Evolutionary conservation across 768 basidiomycete genomes (phyloP).

Genomic region (Lactifluus pinguis): DNA sequence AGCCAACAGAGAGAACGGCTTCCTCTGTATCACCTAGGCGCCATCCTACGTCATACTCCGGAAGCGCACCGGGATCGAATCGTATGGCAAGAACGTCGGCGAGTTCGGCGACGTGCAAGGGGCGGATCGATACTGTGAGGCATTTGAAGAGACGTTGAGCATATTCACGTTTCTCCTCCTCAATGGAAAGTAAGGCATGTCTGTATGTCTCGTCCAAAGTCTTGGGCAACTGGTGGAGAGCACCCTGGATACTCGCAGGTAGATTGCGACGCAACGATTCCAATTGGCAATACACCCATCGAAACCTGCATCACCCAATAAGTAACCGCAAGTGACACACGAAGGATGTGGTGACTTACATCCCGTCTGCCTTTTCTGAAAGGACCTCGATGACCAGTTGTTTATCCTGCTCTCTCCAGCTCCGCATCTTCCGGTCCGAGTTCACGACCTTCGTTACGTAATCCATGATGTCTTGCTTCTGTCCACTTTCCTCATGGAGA

Average conservation of each 20-base stretch:
- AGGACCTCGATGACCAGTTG: neutral
- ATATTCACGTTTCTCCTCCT: neutral
- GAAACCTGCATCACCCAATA: neutral
- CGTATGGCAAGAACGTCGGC: neutral
- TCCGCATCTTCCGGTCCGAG: neutral
- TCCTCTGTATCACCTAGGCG: neutral
- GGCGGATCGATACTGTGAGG: neutral
- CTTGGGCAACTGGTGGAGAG: neutral
- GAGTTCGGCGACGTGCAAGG: neutral
- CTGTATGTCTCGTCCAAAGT: neutral
- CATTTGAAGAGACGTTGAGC: neutral
- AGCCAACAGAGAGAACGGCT: slow-evolving; percentile 1
- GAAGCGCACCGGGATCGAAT: neutral
- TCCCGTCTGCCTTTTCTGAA: neutral
- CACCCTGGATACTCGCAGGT: neutral
- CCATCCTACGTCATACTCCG: neutral
- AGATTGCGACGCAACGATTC: neutral
- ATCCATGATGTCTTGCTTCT: neutral
- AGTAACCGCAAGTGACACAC: too few relatives aligned
- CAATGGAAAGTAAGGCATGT: neutral
- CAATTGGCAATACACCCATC: slow-evolving; percentile 1
- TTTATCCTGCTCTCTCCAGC: neutral
- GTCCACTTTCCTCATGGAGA: neutral
- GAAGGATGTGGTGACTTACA: neutral
- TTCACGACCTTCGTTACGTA: neutral